A percentile compares a stretch with the other conserved stretches of the same genome.
These are phyloP conservation scores for Clitoria ternatea DNA, from an alignment of 306 rosid genomes.

Conservation along the genomic window DNA sequence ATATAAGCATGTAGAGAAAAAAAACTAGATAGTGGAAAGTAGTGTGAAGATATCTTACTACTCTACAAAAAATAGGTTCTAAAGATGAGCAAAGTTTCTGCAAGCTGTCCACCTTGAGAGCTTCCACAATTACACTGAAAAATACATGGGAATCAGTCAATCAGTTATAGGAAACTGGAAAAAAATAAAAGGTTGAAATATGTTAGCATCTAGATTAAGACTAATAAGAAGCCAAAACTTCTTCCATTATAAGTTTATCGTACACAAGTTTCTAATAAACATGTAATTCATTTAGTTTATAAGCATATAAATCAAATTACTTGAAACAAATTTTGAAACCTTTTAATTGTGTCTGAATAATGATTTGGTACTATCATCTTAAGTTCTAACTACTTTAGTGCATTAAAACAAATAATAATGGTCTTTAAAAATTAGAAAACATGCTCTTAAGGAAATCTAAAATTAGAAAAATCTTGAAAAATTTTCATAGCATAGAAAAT, in stretches of 20 bases:
- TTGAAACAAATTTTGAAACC: neutral
- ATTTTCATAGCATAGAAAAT: neutral
- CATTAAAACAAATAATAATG: neutral
- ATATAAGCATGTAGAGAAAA: too few species aligned
- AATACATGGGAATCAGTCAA: constrained; percentile 10
- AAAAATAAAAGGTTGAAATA: neutral
- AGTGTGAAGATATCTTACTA: constrained; percentile 44
- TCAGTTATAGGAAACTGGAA: neutral
- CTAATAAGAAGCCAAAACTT: neutral
- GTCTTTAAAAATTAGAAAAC: neutral
- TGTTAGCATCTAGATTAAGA: constrained; percentile 6
- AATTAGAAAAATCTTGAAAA: neutral
- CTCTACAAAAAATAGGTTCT: constrained; percentile 82
- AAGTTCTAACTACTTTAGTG: neutral
- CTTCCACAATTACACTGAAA: constrained; percentile 77
- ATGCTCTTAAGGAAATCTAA: neutral
- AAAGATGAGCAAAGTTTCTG: constrained; percentile 76
- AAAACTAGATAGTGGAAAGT: too few species aligned
- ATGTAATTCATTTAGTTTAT: neutral
- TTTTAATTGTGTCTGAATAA: neutral
- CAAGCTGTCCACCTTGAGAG: constrained; percentile 79
- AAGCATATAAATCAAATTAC: neutral
- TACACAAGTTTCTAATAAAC: constrained; percentile 1
- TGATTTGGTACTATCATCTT: neutral
- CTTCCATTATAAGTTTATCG: neutral